Conservation (phyloP, 352 stramenopile species). For the Blastocystis hominis region DNA sequence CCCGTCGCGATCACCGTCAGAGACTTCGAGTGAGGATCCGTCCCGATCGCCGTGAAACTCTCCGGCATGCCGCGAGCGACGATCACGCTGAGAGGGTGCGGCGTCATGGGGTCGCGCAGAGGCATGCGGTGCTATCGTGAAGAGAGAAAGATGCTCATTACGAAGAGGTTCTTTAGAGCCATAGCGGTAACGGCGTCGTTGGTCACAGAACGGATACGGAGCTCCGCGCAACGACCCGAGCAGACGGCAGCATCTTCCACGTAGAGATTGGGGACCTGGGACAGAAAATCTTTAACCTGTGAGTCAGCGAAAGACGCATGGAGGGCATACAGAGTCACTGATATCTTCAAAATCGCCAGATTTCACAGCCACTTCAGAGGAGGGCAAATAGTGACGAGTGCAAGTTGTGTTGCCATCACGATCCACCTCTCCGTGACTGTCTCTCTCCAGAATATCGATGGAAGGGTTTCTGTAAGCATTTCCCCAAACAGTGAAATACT, state of each 20-base stretch:
- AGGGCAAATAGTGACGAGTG: background rate
- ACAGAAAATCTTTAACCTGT: conserved; percentile 52
- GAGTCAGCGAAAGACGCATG: background rate
- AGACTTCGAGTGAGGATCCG: background rate
- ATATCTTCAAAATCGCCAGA: conserved; percentile 21
- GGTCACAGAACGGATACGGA: conserved; percentile 19
- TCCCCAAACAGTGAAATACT: background rate
- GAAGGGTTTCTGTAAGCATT: background rate
- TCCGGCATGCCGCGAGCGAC: conserved; percentile 15
- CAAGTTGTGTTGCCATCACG: background rate
- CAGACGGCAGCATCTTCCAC: conserved; percentile 37
- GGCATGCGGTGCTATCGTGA: conserved; percentile 10
- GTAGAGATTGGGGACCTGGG: conserved; percentile 46
- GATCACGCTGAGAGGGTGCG: conserved; percentile 31
- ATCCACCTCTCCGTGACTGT: background rate
- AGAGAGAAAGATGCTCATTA: background rate
- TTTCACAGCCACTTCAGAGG: background rate
- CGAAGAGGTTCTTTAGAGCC: conserved; percentile 40
- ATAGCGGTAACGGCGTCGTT: conserved; percentile 39
- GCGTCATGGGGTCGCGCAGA: conserved; percentile 24
- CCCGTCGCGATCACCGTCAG: conserved; percentile 25
- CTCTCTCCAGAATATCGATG: background rate
- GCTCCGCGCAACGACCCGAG: conserved; percentile 3
- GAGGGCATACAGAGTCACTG: background rate
- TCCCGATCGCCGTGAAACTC: background rate